Evolutionary conservation across 768 basidiomycete species (phyloP).

Genomic region (Rhodotorula graminis): DNA sequence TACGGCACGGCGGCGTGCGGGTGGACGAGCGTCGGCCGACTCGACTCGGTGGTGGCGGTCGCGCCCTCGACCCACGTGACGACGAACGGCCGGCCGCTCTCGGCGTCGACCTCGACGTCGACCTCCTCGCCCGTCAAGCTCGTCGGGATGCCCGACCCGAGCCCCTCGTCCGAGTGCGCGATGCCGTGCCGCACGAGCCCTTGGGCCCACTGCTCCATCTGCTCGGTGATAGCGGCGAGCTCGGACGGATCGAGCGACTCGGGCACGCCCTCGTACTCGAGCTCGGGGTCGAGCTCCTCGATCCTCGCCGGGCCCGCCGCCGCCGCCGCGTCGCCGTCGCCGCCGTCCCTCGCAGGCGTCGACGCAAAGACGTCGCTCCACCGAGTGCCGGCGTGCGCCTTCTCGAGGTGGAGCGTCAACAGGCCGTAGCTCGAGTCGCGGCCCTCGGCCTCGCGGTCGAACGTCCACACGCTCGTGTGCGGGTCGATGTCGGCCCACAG

Average conservation of each 20-base stretch:
- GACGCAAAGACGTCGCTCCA: conserved; percentile 80
- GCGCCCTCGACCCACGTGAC: conserved; percentile 61
- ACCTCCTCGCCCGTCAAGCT: conserved; percentile 81
- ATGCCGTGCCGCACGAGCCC: conserved; percentile 53
- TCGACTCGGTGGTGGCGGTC: conserved; percentile 50
- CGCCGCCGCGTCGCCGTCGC: conserved; percentile 23
- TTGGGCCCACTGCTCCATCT: conserved; percentile 78
- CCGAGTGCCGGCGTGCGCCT: conserved; percentile 70
- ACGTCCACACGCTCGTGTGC: conserved; percentile 85
- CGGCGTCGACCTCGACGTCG: conserved; percentile 80
- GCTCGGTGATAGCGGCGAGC: conserved; percentile 69
- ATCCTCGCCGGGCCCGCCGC: conserved; percentile 40
- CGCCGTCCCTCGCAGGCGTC: too few relatives aligned
- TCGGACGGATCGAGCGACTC: conserved; percentile 86
- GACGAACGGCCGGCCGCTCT: conserved; percentile 62
- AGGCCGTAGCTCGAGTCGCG: conserved; percentile 57
- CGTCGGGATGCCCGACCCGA: conserved; percentile 52
- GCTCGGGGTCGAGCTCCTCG: conserved; percentile 46
- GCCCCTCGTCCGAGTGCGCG: conserved; percentile 55
- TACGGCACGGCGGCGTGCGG: conserved; percentile 17
- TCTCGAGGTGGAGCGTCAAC: conserved; percentile 79
- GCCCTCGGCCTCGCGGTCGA: conserved; percentile 64
- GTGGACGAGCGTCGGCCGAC: conserved; percentile 44
- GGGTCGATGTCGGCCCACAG: conserved; percentile 78
- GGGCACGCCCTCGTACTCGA: conserved; percentile 55